phyloP scores from a whole-genome alignment of 2,329 filamentous ascomycete species.

The Hypoxylon sp. region DNA sequence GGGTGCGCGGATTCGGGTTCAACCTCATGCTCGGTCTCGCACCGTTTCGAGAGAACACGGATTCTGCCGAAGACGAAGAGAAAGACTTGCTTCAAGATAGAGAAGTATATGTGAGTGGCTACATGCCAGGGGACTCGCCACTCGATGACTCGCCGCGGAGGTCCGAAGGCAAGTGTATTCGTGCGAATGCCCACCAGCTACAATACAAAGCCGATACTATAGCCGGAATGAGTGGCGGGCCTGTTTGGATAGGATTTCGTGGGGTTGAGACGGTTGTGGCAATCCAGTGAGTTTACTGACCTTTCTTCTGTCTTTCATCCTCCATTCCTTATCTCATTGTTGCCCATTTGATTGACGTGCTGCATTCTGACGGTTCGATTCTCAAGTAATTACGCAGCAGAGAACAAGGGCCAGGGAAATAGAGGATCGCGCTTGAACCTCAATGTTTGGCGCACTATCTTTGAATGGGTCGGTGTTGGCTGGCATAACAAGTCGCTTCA shows the following conservation, averaged over 20 bases:
- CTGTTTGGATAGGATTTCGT: constrained; percentile 37
- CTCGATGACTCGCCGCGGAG: constrained; percentile 10
- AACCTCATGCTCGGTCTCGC: constrained; percentile 33
- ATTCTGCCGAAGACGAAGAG: not conserved
- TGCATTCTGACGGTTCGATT: constrained; percentile 7
- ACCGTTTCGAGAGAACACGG: not conserved
- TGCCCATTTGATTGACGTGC: not conserved
- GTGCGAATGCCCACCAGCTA: constrained; percentile 8
- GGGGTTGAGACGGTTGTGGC: constrained; percentile 36
- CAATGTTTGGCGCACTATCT: constrained; percentile 29
- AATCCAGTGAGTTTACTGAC: constrained; percentile 32
- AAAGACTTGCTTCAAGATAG: constrained; percentile 25
- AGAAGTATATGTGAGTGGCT: constrained; percentile 34
- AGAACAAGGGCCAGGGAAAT: constrained; percentile 19
- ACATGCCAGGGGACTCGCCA: constrained; percentile 22
- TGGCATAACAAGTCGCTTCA: constrained; percentile 36
- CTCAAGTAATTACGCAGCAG: constrained; percentile 32
- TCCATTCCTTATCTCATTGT: not conserved
- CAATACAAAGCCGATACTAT: constrained; percentile 30
- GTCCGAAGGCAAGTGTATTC: constrained; percentile 30
- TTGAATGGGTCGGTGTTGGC: constrained; percentile 33
- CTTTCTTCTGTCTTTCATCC: too few species aligned
- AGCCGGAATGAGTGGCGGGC: constrained; percentile 35
- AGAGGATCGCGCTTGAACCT: constrained; percentile 31
- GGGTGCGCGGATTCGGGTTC: constrained; percentile 38